Evolutionary conservation across 1,284 basidiomycete genomes (phyloP).

Genomic region (Porogramme epimiltina): DNA sequence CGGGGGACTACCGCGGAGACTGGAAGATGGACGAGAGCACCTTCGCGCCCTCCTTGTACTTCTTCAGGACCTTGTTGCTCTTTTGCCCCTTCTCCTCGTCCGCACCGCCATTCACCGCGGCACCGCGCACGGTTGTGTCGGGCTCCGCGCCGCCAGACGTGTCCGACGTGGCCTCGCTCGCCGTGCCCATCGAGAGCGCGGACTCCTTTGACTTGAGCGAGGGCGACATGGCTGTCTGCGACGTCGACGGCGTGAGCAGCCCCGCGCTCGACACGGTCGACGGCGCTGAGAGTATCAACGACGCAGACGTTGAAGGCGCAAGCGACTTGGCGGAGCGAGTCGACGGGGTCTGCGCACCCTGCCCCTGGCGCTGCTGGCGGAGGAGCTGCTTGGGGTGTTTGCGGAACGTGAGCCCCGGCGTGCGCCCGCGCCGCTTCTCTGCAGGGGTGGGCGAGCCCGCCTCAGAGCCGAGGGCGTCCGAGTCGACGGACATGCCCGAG

Average conservation of each 20-base stretch:
- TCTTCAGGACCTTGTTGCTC: constrained; percentile 76
- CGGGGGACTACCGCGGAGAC: constrained; percentile 41
- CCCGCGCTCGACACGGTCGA: constrained; percentile 51
- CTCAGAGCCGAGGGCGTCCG: constrained; percentile 39
- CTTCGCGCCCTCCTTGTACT: constrained; percentile 81
- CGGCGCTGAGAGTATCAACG: constrained; percentile 38
- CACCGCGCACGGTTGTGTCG: constrained; percentile 9
- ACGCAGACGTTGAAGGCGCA: constrained; percentile 46
- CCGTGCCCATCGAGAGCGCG: constrained; percentile 65
- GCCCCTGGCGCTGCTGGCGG: constrained; percentile 67
- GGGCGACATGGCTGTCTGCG: constrained; percentile 55
- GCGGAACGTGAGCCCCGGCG: constrained; percentile 68
- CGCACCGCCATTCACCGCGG: not conserved
- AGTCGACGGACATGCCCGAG: constrained; percentile 60
- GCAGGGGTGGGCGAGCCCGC: constrained; percentile 48
- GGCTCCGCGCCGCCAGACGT: constrained; percentile 58
- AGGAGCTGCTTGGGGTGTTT: constrained; percentile 72
- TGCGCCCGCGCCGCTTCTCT: constrained; percentile 66
- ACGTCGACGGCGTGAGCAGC: constrained; percentile 55
- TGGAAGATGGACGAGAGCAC: constrained; percentile 80
- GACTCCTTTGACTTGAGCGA: constrained; percentile 82
- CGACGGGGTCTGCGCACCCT: constrained; percentile 65
- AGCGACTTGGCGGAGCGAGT: constrained; percentile 53
- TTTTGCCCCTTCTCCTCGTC: constrained; percentile 44
- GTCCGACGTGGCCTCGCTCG: constrained; percentile 67